Conservation (phyloP, 179 eudicot species). For the Actinidia arguta region DNA sequence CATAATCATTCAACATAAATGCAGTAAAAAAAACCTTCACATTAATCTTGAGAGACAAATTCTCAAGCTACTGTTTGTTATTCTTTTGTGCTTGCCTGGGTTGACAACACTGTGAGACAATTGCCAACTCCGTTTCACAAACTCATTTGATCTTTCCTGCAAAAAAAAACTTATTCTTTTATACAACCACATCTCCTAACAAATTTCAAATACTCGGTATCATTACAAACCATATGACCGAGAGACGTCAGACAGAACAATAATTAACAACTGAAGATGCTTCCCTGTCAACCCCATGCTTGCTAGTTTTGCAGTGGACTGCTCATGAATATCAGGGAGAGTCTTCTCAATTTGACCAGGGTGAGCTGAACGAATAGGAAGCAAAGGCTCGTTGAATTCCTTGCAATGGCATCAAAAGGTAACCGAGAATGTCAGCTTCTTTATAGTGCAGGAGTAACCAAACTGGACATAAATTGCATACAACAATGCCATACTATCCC, state of each 20-base stretch:
- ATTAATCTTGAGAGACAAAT: slow-evolving; percentile 77
- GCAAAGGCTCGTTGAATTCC: slow-evolving; percentile 46
- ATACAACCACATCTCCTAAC: no score
- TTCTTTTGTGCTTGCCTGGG: slow-evolving; percentile 43
- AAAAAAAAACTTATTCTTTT: background rate
- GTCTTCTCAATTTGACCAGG: slow-evolving; percentile 51
- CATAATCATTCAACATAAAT: no score
- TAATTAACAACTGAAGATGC: no score
- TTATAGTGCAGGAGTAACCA: no score
- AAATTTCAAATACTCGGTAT: no score
- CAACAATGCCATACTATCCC: slow-evolving; percentile 72
- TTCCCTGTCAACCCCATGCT: no score
- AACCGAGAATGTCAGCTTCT: background rate
- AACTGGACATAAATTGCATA: no score
- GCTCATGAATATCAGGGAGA: slow-evolving; percentile 38
- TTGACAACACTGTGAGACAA: slow-evolving; percentile 81
- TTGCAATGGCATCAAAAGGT: slow-evolving; percentile 15
- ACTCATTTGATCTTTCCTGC: slow-evolving; percentile 76
- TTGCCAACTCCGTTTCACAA: slow-evolving; percentile 84
- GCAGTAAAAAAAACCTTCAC: slow-evolving; percentile 83
- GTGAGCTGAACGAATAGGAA: slow-evolving; percentile 34
- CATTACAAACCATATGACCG: no score
- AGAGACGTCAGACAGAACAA: no score
- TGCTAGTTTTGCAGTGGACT: slow-evolving; percentile 22
- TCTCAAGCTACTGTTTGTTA: slow-evolving; percentile 76